phyloP scores from a whole-genome alignment of 2,329 filamentous ascomycete genomes.

The Aureobasidium sp. region DNA sequence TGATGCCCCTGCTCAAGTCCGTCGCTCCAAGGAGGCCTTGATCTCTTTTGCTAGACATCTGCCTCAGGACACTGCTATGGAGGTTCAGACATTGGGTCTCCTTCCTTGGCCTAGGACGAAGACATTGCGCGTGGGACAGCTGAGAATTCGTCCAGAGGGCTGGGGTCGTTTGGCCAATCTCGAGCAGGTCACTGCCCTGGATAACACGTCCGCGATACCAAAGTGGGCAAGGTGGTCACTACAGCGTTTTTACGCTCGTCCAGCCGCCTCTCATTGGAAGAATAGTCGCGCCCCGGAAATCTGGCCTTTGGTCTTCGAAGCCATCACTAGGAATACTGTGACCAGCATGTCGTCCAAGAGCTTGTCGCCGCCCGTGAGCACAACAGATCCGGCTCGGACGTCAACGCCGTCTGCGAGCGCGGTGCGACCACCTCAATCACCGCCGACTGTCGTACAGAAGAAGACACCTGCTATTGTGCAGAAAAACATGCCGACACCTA shows the following conservation, averaged over 20 bases:
- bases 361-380: background rate
- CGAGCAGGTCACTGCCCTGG: conserved; percentile 20
- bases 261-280: background rate
- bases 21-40: conserved; percentile 49
- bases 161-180: conserved; percentile 21
- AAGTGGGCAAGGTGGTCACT: background rate
- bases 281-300: conserved; percentile 4
- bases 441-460: background rate
- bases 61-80: conserved; percentile 32
- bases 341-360: background rate
- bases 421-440: background rate
- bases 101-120: conserved; percentile 29
- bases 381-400: background rate
- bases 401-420: background rate
- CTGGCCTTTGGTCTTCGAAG: conserved; percentile 5
- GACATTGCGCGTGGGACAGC: conserved; percentile 17
- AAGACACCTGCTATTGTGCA: background rate
- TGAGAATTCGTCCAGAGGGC: conserved; percentile 19
- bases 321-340: background rate
- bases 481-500: background rate
- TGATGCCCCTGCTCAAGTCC: conserved; percentile 56
- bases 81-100: conserved; percentile 33
- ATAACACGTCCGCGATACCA: conserved; percentile 23
- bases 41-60: conserved; percentile 43
- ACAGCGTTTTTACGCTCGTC: background rate